Evolutionary conservation across 345 rosid species (phyloP), one percentile per base, ranked within the genome.

Genomic region (Acer saccharum): DNA sequence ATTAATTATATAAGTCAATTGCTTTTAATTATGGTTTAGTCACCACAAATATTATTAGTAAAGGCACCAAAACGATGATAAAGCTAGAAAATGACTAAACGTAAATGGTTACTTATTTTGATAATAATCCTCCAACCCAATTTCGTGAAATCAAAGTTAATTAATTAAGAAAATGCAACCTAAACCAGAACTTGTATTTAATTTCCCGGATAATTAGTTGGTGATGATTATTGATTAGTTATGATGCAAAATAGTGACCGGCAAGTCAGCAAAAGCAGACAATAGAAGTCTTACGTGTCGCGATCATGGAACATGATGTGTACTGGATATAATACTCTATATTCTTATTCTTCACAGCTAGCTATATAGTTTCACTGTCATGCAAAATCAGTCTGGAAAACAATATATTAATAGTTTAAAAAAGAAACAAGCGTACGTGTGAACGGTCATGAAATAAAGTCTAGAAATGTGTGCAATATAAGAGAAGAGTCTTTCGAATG

Each of bases 71-170:
- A 23, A 6, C 10, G 9, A 74, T 62, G 29, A 72, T 25, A 35
- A 35, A 35, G 61, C 0, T 21, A 3, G 73, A 73, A 57, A 67
- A 68, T 29, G 74, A 79, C 74, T 10, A 0, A 1, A 25, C 73
- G 55, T 55, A 6, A 43, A 2, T 9, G 21, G 12, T 5, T 6
- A 41, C 69, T 21, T 21, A 67, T 16, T 57, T 55, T 39, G 11
- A 39, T 41, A 23, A 65, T 16, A 41, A 54, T 29, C 2, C 10
- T 54, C 39, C 54, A 29, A 32, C 63, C 54, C 29, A 35, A 17
- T 77, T 69, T 21, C 75, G 63, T 74, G 11, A n/a, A 58, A 72
- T 41, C 9, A 64, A 48, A 62, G 68, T 74, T 27, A 74, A 63
- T 74, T 27, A 74, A 63, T 61, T 5, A 16, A 11, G 6, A 23